Conservation (phyloP, 306 rosid species). For the Prunus fruticosa region DNA sequence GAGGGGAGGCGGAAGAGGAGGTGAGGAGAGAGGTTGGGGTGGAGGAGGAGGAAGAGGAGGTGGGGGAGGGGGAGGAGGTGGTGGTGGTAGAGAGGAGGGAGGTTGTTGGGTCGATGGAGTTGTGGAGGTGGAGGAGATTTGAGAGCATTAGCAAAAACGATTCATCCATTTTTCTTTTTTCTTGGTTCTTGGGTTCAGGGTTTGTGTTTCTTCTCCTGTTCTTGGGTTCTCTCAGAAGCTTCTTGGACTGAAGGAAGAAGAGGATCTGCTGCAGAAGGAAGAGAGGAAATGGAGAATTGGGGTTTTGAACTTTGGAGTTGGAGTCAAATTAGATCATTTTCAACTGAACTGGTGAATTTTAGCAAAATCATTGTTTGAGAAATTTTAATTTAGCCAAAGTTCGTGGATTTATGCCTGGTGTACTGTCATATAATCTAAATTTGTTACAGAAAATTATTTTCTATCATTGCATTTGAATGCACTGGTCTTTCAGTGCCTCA, state of each 20-base stretch:
- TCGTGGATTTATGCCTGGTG: too few species aligned
- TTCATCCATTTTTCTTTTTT: conserved; percentile 51
- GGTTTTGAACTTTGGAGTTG: neutral
- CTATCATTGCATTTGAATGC: too few species aligned
- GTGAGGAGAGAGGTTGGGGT: conserved; percentile 61
- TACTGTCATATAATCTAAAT: too few species aligned
- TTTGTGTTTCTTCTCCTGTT: neutral
- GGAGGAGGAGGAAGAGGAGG: conserved; percentile 21
- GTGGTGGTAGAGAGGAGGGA: conserved; percentile 52
- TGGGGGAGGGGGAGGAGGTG: conserved; percentile 31
- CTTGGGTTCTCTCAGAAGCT: neutral
- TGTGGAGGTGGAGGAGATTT: conserved; percentile 86
- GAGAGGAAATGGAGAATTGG: too few species aligned
- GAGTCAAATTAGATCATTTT: neutral
- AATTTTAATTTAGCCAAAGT: too few species aligned
- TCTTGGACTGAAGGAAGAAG: neutral
- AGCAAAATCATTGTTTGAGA: too few species aligned
- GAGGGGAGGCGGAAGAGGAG: conserved; percentile 86
- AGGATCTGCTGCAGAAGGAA: too few species aligned
- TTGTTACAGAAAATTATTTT: too few species aligned
- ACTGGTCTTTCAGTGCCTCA: too few species aligned
- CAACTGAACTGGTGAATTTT: too few species aligned
- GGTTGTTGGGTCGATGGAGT: conserved; percentile 80
- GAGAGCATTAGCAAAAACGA: conserved; percentile 76
- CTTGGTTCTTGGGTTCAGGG: neutral